Percentiles rank a stretch among this genome's conserved stretches.
Evolutionary conservation across 768 basidiomycete species (phyloP).

Genomic region (Tubosaeta sp.): DNA sequence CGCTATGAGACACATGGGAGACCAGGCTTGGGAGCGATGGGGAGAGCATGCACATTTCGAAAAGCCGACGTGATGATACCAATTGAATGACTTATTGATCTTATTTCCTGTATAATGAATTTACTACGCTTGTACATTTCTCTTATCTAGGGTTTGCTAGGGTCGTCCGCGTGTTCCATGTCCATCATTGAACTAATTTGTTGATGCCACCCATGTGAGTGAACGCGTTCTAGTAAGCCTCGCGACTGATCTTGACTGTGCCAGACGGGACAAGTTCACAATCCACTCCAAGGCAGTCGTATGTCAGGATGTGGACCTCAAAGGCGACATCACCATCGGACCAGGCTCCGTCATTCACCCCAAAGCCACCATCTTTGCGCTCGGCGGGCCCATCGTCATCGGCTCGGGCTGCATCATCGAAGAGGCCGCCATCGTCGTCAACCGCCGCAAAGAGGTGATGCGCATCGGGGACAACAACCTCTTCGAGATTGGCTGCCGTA

Average conservation of each 20-base stretch:
- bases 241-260: not conserved
- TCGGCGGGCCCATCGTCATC: constrained; percentile 86
- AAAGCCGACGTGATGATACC: constrained; percentile 25
- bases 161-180: not conserved
- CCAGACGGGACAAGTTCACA: constrained; percentile 81
- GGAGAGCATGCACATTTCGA: constrained; percentile 30
- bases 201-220: constrained; percentile 31
- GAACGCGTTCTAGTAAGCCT: not conserved
- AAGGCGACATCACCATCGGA: constrained; percentile 92
- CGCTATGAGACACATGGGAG: constrained; percentile 35
- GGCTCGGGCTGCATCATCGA: constrained; percentile 89
- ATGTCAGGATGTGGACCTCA: constrained; percentile 90
- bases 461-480: constrained; percentile 90
- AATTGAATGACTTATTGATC: constrained; percentile 15
- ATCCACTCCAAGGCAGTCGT: constrained; percentile 90
- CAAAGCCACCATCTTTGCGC: constrained; percentile 88
- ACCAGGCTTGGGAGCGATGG: constrained; percentile 43
- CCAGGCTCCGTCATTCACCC: constrained; percentile 91
- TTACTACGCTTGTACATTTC: constrained; percentile 15
- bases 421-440: constrained; percentile 86
- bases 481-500: constrained; percentile 92
- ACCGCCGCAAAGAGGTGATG: constrained; percentile 87
- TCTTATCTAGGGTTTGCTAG: constrained; percentile 4
- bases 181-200: not conserved
- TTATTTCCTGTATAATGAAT: constrained; percentile 12